phyloP scores from a whole-genome alignment of 2,329 filamentous ascomycete genomes.

The Coniochaeta sp. region DNA sequence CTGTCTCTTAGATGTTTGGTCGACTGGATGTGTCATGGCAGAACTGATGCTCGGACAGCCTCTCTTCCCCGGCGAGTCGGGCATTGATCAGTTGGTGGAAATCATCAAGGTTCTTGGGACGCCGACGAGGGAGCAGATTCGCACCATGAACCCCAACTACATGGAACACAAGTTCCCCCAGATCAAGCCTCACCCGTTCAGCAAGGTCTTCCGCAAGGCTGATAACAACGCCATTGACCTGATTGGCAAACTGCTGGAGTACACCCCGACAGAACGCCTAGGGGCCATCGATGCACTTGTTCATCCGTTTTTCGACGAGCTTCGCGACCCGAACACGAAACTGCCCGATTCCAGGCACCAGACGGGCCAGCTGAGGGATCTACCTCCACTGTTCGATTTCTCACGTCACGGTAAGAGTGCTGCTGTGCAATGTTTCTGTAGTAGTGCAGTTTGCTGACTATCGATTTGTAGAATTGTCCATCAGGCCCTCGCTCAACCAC shows the following conservation, averaged over 20 bases:
- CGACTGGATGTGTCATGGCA: slow-evolving; percentile 98
- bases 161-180: slow-evolving; percentile 99
- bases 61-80: slow-evolving; percentile 94
- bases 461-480: slow-evolving; percentile 73
- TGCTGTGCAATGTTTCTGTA: slow-evolving; percentile 1
- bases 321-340: slow-evolving; percentile 83
- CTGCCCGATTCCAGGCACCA: slow-evolving; percentile 91
- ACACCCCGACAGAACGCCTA: slow-evolving; percentile 92
- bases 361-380: slow-evolving; percentile 68
- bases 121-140: slow-evolving; percentile 93
- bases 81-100: slow-evolving; percentile 96
- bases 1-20: slow-evolving; percentile 78
- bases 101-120: slow-evolving; percentile 99
- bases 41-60: slow-evolving; percentile 98
- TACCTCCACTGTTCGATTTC: slow-evolving; percentile 90
- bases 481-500: slow-evolving; percentile 78
- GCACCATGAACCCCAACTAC: slow-evolving; percentile 99
- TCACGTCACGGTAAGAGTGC: slow-evolving; percentile 72
- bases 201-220: slow-evolving; percentile 97
- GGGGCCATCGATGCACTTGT: slow-evolving; percentile 95
- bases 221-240: slow-evolving; percentile 88
- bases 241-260: slow-evolving; percentile 89
- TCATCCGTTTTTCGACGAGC: slow-evolving; percentile 96
- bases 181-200: slow-evolving; percentile 99
- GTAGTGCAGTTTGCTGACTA: slow-evolving; percentile 3